phyloP scores from a whole-genome alignment of 441 rosid species.

The Pelargonium fulgidum region DNA sequence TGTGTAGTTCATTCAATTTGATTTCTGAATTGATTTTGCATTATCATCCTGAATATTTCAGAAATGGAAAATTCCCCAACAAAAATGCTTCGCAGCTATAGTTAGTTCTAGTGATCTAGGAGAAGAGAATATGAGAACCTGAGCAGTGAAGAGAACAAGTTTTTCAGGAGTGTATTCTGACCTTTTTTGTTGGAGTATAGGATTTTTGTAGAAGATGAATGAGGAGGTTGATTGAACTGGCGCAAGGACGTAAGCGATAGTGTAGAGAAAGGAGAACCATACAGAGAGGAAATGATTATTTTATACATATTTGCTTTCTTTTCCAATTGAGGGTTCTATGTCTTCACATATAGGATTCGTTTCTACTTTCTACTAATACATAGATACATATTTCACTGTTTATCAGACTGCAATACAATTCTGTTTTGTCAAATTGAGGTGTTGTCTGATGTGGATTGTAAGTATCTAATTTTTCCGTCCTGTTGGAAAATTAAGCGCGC shows the following conservation, averaged over 20 bases:
- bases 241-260: not conserved
- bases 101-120: not conserved
- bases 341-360: too few species aligned
- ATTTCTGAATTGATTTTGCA: conserved; percentile 2
- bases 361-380: too few species aligned
- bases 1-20: not conserved
- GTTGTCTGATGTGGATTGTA: too few species aligned
- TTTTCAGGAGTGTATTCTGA: too few species aligned
- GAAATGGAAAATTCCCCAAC: not conserved
- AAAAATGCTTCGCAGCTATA: not conserved
- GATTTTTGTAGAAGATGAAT: not conserved
- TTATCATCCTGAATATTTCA: not conserved
- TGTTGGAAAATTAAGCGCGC: too few species aligned
- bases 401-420: too few species aligned
- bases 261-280: not conserved
- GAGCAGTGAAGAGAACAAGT: not conserved
- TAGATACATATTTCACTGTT: too few species aligned
- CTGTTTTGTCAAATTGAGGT: too few species aligned
- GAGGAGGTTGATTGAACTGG: not conserved
- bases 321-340: too few species aligned
- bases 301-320: too few species aligned
- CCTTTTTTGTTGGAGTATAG: not conserved
- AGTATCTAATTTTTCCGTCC: too few species aligned
- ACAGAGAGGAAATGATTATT: not conserved
- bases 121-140: not conserved